Conservation (phyloP, 768 basidiomycete genomes). For the Lactarius tabidus region DNA sequence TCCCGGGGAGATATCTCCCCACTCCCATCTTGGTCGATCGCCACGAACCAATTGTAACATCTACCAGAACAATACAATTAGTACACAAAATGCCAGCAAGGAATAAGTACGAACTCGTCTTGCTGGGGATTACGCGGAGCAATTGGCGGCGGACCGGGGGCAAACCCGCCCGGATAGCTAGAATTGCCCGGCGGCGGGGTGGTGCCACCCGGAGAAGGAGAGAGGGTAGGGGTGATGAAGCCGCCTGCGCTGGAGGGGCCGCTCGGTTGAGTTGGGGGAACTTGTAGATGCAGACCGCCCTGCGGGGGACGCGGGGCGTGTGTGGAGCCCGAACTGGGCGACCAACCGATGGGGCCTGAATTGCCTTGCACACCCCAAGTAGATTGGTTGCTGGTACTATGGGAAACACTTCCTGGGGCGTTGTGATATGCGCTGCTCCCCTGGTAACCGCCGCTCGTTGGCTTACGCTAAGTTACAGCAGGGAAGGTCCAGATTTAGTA, state of each 20-base stretch:
- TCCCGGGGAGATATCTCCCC: constrained; percentile 8
- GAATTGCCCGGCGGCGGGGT: neutral
- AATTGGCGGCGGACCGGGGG: neutral
- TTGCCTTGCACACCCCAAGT: neutral
- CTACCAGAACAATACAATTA: neutral
- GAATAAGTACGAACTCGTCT: neutral
- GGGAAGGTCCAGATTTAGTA: neutral
- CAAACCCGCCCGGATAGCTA: neutral
- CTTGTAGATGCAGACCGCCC: neutral
- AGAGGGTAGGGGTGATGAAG: neutral
- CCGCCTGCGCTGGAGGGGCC: neutral
- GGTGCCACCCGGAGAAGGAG: neutral
- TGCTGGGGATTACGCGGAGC: neutral
- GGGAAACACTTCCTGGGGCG: too few species aligned
- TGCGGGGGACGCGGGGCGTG: neutral
- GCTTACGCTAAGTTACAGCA: neutral
- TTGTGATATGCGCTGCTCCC: neutral
- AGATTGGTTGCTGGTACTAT: neutral
- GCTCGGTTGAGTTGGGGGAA: too few species aligned
- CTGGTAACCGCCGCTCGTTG: neutral
- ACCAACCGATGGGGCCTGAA: neutral
- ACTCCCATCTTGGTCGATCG: constrained; percentile 11
- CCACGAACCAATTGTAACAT: constrained; percentile 3
- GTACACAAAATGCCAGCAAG: neutral
- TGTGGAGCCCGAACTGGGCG: neutral